These are phyloP conservation scores for Fusarium odoratissimum DNA, from an alignment of 2,329 filamentous ascomycete genomes.

Conservation along the genomic window DNA sequence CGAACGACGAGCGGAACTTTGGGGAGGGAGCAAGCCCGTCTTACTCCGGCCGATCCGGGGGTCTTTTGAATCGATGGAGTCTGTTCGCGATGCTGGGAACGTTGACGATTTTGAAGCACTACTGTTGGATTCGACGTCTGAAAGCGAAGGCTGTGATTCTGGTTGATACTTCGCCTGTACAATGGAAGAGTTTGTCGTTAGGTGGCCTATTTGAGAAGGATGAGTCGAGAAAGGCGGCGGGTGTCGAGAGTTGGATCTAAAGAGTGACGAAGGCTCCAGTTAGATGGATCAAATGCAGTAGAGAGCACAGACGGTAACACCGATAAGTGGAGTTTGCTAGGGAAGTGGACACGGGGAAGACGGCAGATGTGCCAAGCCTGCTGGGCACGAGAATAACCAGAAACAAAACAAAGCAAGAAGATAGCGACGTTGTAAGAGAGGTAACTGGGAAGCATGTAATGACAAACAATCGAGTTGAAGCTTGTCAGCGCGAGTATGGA, in stretches of 20 bases:
- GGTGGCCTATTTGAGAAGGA: slow-evolving; percentile 74
- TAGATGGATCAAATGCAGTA: slow-evolving; percentile 32
- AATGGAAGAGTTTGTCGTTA: slow-evolving; percentile 76
- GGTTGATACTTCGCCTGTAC: slow-evolving; percentile 67
- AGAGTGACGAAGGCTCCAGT: slow-evolving; percentile 41
- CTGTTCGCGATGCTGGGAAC: slow-evolving; percentile 41
- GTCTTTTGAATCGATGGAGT: slow-evolving; percentile 42
- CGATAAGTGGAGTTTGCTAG: slow-evolving; percentile 31
- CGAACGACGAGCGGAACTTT: slow-evolving; percentile 64
- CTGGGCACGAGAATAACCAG: slow-evolving; percentile 10
- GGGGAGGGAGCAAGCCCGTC: slow-evolving; percentile 43
- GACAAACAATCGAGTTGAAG: slow-evolving; percentile 4
- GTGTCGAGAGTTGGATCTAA: slow-evolving; percentile 46
- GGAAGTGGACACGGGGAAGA: slow-evolving; percentile 34
- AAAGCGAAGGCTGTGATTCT: slow-evolving; percentile 36
- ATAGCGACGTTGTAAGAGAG: neutral
- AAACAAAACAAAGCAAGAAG: slow-evolving; percentile 1
- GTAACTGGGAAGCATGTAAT: neutral
- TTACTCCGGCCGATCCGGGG: slow-evolving; percentile 44
- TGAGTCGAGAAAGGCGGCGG: slow-evolving; percentile 59
- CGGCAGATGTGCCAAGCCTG: slow-evolving; percentile 33
- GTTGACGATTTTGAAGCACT: slow-evolving; percentile 42
- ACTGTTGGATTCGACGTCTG: slow-evolving; percentile 42
- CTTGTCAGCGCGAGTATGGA: slow-evolving; percentile 1
- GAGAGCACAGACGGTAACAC: slow-evolving; percentile 32